Base-by-base conservation (phyloP, 2,329 filamentous ascomycete species). In the Epichloe brachyelytri region DNA sequence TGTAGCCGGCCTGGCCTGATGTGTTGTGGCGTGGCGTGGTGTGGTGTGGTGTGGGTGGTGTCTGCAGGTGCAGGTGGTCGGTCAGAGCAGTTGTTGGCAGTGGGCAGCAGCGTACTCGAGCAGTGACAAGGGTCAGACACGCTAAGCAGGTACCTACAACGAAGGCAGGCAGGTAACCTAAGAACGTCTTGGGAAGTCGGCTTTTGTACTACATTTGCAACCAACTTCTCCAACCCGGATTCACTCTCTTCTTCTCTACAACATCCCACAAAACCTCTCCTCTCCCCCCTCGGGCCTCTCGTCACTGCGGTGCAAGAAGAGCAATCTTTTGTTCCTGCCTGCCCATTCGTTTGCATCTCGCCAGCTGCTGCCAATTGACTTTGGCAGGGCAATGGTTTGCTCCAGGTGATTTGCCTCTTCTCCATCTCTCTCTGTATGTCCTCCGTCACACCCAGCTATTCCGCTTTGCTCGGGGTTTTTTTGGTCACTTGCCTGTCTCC, bases 361-460 rank as follows among this genome's bases (percentile, higher is more conserved):
- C 39, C 49, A 33, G 43, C 49, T 52, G 50, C 60, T 58, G 57
- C 58, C 64, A 66, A 65, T 68, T 65, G 63, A 61, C 62, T 60
- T 56, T 55, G 58, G 61, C 59, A 63, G 59, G 65, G 66, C 65
- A 62, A 68, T 68, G 66, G 55, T 67, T 63, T 59, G 57, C 62
- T 63, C 61, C 57, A 59, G 65, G 66, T 68, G 63, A 68, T 58
- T 46, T 60, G 58, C 47, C 39, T 22, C 43, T 51, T 45, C 48
- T 53, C 51, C 54, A 53, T 38, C 45, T 43, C 55, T 58, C 56
- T 57, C 49, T 54, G 60, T 62, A 59, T 33, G 46, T n/a, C 49
- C 47, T 41, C 37, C 46, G 43, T 40, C n/a, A n/a, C 22, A 12
- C 8, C 36, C 46, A 40, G 4, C 37, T 10, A 2, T 30, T 19